Evolutionary conservation across 495 filamentous ascomycete species (phyloP), one percentile per base, ranked within the genome.

Genomic region (Articulospora tetracladia): DNA sequence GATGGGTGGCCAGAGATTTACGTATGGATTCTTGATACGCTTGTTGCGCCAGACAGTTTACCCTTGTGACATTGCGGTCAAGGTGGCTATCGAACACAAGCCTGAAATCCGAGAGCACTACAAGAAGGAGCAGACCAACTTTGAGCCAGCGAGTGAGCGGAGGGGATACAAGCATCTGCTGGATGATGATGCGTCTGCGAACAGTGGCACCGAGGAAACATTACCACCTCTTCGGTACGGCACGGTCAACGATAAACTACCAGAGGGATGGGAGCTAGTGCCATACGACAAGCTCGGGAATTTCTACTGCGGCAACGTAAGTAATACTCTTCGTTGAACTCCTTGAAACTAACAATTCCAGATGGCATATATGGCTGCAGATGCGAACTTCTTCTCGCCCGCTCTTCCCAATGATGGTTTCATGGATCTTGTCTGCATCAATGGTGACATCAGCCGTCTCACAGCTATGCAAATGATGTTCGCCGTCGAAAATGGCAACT

Each of bases 341-440:
- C n/a, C 28, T 49, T 27, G 11, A 15, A 17, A 8, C 4, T 63
- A 55, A 49, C 51, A 13, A 25, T 49, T 32, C 10, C 19, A 86
- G 81, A 94, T 97, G 92, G 85, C 90, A 4, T 91, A 87, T 72
- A 91, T 98, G 90, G 85, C 91, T 1, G 82, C 92, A 23, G 88
- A 90, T 57, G 82, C 86, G 32, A 91, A 90, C 65, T 95, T 97
- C 78, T 98, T 98, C 79, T 81, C 91, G 0, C 87, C 90, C 1
- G 81, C 94, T 0, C 80, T 94, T 13, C 90, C 92, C 7, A 84
- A 86, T 55, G 94, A 98, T 68, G 94, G 93, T 10, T 76, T 87
- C 54, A 82, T 96, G 72, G 94, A 98, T 68, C 76, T 98, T 25
- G 77, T 97, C 56, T 88, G 83, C 50, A 86, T 95, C 56, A 81